A percentile compares a stretch with the other conserved stretches of the same genome.
phyloP scores from a whole-genome alignment of 164 flowering plant species.

The Macadamia tetraphylla region DNA sequence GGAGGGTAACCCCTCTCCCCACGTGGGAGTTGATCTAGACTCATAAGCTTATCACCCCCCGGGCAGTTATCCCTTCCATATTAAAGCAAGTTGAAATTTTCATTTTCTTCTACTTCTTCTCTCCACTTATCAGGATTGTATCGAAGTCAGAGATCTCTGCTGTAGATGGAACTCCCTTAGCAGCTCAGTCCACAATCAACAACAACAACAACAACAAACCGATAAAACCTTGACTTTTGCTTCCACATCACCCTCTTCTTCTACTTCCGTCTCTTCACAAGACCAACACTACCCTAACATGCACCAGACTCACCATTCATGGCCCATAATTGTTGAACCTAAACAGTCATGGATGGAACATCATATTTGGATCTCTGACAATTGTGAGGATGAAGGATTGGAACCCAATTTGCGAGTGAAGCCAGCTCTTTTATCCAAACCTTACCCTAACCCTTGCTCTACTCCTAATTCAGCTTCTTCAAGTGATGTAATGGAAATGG shows the following conservation, averaged over 20 bases:
- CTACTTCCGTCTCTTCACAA: slow-evolving; percentile 46
- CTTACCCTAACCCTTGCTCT: slow-evolving; percentile 39
- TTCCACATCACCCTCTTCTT: slow-evolving; percentile 54
- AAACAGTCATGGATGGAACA: slow-evolving; percentile 24
- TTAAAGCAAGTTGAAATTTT: background rate
- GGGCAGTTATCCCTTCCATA: background rate
- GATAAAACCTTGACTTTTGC: slow-evolving; percentile 46
- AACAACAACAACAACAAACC: slow-evolving; percentile 14
- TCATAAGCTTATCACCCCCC: no score
- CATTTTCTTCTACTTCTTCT: slow-evolving; percentile 4
- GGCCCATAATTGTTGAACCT: slow-evolving; percentile 26
- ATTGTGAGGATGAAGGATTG: slow-evolving; percentile 9
- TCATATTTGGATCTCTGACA: slow-evolving; percentile 34
- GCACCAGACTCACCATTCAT: slow-evolving; percentile 28
- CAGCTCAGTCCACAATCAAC: slow-evolving; percentile 44
- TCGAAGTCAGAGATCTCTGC: slow-evolving; percentile 42
- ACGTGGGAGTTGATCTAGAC: no score
- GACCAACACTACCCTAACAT: slow-evolving; percentile 34
- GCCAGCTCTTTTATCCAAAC: slow-evolving; percentile 37
- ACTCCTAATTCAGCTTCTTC: slow-evolving; percentile 58
- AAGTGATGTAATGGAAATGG: slow-evolving; percentile 55
- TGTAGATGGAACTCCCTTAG: slow-evolving; percentile 64
- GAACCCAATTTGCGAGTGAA: slow-evolving; percentile 36
- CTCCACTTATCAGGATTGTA: slow-evolving; percentile 37
- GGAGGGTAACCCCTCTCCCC: no score